Evolutionary conservation across 305 asterid species (phyloP).

Genomic region (Solanum hybrid): DNA sequence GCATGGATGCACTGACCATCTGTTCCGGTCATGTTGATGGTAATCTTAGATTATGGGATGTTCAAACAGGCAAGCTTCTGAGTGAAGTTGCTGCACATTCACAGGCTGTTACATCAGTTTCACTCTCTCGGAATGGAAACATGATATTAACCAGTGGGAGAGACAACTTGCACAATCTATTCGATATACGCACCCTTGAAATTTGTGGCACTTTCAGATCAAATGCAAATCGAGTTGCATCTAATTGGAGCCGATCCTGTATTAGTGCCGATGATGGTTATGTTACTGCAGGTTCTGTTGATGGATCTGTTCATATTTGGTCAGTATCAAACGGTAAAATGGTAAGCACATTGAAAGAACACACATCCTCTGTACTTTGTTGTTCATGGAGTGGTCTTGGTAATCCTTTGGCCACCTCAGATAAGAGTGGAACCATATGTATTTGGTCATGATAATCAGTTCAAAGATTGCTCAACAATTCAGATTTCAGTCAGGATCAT

Average conservation of each 20-base stretch:
- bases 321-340: constrained; percentile 50
- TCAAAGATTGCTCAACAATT: background rate
- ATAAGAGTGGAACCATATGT: constrained; percentile 67
- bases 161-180: constrained; percentile 78
- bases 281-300: constrained; percentile 79
- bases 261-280: constrained; percentile 77
- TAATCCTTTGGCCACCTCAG: constrained; percentile 72
- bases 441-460: constrained; percentile 40
- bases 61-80: constrained; percentile 68
- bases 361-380: constrained; percentile 55
- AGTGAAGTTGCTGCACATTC: constrained; percentile 95
- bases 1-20: constrained; percentile 75
- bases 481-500: background rate
- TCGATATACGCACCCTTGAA: constrained; percentile 81
- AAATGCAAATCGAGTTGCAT: constrained; percentile 56
- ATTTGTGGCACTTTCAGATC: constrained; percentile 65
- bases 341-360: constrained; percentile 78
- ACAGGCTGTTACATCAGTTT: constrained; percentile 63
- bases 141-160: constrained; percentile 81
- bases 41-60: constrained; percentile 77
- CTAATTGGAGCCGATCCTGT: constrained; percentile 93
- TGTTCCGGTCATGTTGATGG: constrained; percentile 89
- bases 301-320: constrained; percentile 87
- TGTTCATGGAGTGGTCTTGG: constrained; percentile 85
- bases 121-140: constrained; percentile 65